A percentile compares a stretch with the other conserved stretches of the same genome.
These are phyloP conservation scores for Mortierella sp. DNA, from an alignment of 371 early-diverging fungal species.

Conservation along the genomic window DNA sequence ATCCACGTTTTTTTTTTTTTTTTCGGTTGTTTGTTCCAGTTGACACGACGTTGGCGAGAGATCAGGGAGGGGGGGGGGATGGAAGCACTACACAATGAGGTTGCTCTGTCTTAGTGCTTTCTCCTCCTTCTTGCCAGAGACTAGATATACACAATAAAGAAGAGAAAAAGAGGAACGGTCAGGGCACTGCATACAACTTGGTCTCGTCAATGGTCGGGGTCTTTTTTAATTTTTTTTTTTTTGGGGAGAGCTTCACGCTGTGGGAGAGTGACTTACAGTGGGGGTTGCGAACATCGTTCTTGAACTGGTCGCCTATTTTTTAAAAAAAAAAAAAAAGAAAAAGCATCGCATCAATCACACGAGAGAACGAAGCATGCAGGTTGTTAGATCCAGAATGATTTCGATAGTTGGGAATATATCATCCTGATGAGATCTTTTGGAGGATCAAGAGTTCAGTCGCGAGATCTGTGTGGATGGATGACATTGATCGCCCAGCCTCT, in stretches of 20 bases:
- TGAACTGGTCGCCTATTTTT: slow-evolving; percentile 32
- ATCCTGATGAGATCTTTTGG: too few species aligned
- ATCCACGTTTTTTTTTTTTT: background rate
- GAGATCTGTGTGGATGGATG: too few species aligned
- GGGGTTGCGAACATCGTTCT: slow-evolving; percentile 53
- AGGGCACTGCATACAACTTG: too few species aligned
- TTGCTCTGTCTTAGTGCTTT: slow-evolving; percentile 33
- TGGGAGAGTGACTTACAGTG: slow-evolving; percentile 27
- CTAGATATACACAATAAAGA: slow-evolving; percentile 2
- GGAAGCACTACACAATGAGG: background rate
- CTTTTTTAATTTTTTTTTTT: too few species aligned
- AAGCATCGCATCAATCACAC: background rate
- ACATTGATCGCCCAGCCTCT: too few species aligned
- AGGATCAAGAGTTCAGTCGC: too few species aligned
- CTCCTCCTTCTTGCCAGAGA: slow-evolving; percentile 53
- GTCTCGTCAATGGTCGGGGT: too few species aligned
- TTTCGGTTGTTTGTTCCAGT: background rate
- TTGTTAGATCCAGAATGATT: too few species aligned
- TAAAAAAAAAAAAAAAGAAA: background rate
- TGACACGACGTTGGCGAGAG: too few species aligned
- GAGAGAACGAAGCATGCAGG: too few species aligned
- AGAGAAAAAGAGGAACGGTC: background rate
- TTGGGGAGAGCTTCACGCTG: too few species aligned
- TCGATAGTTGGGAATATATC: too few species aligned
- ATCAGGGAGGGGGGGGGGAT: background rate